Evolutionary conservation across 192 early-diverging fungal genomes (phyloP), one percentile per base, ranked within the genome.

Genomic region (Backusella mclennaniae): DNA sequence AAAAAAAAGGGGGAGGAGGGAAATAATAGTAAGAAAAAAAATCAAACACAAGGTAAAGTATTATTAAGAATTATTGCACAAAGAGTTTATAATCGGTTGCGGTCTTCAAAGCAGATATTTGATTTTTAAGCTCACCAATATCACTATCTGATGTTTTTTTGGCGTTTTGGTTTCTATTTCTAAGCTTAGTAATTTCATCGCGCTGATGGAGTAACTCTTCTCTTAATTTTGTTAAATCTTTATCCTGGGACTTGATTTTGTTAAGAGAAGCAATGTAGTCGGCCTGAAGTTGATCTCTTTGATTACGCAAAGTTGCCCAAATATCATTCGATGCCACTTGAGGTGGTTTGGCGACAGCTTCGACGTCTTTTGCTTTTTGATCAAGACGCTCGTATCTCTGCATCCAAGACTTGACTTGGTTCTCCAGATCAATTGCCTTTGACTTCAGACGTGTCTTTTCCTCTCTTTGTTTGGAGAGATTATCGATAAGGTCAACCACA

Each of bases 401-500:
- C 76, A 83, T 92, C 93, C 91, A 94, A 67, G 53, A 76, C 66
- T 79, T 77, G 66, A 90, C 79, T 74, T 92, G 93, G 46, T 70
- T 80, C 81, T 96, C 95, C 11, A 76, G 11, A 14, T 67, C 67
- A 2, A 56, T 29, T 3, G 75, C 46, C 36, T 76, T 76, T 26
- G 11, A 85, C 49, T 85, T 81, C 56, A 92, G 80, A 21, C 75
- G 67, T 38, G 88, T 87, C 84, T 93, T 91, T 79, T 95, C 94
- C 78, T 92, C 85, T 72, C 87, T 88, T 76, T 88, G 84, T 68
- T 85, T 82, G 49, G 87, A 87, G 39, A 97, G 80, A 66, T 83
- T 85, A 75, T 94, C 95, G 21, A 96, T 97, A 77, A 99, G 87
- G 82, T 96, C 95, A 80, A 99, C 92, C 74, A 99, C 95, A 87